Conservation (phyloP, 176 grass and related monocot species). For the Aegilops sharonensis region DNA sequence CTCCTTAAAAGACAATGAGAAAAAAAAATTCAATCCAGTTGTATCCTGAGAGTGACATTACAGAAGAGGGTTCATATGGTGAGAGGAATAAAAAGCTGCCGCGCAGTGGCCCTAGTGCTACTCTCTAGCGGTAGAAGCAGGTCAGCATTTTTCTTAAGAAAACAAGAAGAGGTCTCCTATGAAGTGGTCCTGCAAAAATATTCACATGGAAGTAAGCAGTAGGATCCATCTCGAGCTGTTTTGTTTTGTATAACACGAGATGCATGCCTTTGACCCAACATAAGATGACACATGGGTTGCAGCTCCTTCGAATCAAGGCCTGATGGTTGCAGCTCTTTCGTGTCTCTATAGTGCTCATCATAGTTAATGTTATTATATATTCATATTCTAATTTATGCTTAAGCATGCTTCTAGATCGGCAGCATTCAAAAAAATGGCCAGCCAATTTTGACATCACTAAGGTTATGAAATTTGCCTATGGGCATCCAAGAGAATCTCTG, state of each 20-base stretch:
- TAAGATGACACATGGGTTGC: slow-evolving; percentile 6
- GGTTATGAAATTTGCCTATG: not conserved
- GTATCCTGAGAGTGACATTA: slow-evolving; percentile 35
- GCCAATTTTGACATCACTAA: slow-evolving; percentile 7
- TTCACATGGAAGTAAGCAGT: slow-evolving; percentile 39
- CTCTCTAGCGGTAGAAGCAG: slow-evolving; percentile 2
- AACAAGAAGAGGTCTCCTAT: slow-evolving; percentile 18
- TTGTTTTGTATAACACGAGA: slow-evolving; percentile 27
- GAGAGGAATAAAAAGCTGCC: slow-evolving; percentile 15
- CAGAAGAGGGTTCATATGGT: slow-evolving; percentile 19
- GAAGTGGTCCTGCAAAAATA: slow-evolving; percentile 25
- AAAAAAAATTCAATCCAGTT: not conserved
- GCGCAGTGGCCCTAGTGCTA: not conserved
- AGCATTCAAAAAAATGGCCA: not conserved
- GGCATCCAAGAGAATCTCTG: not conserved
- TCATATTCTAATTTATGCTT: slow-evolving; percentile 28
- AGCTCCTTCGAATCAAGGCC: not conserved
- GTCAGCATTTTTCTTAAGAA: slow-evolving; percentile 31
- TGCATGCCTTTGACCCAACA: slow-evolving; percentile 10
- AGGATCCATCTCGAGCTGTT: slow-evolving; percentile 34
- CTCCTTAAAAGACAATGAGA: slow-evolving; percentile 6
- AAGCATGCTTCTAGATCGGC: slow-evolving; percentile 25
- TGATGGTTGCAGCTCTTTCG: slow-evolving; percentile 8
- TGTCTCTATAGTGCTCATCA: not conserved
- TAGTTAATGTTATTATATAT: slow-evolving; percentile 2